These are phyloP conservation scores for Phytophthora citricola DNA, from an alignment of 352 stramenopile species.

Conservation along the genomic window DNA sequence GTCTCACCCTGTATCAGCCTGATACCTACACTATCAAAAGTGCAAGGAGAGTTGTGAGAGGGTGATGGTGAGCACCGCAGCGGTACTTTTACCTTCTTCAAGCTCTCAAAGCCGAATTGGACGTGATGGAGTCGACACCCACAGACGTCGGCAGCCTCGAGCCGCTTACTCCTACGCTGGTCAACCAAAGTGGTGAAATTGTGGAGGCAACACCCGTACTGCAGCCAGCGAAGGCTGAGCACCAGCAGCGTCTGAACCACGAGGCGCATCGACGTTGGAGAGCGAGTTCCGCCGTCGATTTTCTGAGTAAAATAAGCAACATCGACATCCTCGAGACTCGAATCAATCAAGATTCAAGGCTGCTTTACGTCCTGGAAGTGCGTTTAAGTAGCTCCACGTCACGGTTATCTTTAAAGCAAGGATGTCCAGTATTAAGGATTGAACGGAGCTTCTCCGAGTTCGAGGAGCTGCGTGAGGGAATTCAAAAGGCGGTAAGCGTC, in stretches of 20 bases:
- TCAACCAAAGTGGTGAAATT: constrained; percentile 4
- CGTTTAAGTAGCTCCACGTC: constrained; percentile 28
- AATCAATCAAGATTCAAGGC: constrained; percentile 13
- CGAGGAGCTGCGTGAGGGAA: constrained; percentile 38
- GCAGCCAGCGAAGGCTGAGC: background rate
- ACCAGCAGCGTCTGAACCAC: constrained; percentile 19
- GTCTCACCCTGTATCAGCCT: background rate
- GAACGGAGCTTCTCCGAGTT: constrained; percentile 63
- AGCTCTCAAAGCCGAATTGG: constrained; percentile 5
- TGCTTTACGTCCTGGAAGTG: constrained; percentile 53
- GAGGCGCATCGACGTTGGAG: constrained; percentile 40
- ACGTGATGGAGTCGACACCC: constrained; percentile 14
- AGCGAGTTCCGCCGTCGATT: constrained; percentile 24
- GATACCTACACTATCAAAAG: no score
- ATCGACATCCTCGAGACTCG: constrained; percentile 45
- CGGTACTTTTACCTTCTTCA: constrained; percentile 9
- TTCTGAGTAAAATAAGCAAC: constrained; percentile 43
- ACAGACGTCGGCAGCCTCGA: constrained; percentile 3
- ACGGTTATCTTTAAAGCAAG: constrained; percentile 1
- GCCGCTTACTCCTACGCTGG: constrained; percentile 1
- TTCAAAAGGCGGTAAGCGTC: constrained; percentile 27
- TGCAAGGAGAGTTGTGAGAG: constrained; percentile 3
- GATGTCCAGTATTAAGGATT: constrained; percentile 22
- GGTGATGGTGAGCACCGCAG: constrained; percentile 17
- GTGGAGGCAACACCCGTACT: background rate